Evolutionary conservation across 305 asterid genomes (phyloP).

Genomic region (Rubia tinctorum): DNA sequence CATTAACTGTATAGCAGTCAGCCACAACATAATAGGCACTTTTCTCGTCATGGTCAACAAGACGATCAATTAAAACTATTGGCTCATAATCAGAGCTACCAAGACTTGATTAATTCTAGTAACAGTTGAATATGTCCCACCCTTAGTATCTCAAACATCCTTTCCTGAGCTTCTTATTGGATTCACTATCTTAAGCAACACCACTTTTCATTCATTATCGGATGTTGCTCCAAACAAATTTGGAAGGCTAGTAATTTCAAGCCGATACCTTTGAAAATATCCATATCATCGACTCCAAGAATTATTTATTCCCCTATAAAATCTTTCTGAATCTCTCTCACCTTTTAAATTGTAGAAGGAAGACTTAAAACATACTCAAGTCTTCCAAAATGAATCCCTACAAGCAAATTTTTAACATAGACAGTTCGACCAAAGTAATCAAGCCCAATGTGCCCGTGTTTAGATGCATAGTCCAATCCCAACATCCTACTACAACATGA

Average conservation of each 20-base stretch:
- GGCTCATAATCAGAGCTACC: conserved; percentile 59
- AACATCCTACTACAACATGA: conserved; percentile 90
- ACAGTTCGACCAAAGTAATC: conserved; percentile 85
- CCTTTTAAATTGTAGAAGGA: conserved; percentile 52
- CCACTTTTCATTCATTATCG: conserved; percentile 47
- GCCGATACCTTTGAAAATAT: conserved; percentile 84
- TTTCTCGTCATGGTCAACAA: conserved; percentile 66
- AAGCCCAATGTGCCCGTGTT: conserved; percentile 81
- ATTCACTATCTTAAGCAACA: conserved; percentile 77
- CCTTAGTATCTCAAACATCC: conserved; percentile 76
- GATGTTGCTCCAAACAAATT: conserved; percentile 52
- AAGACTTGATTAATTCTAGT: conserved; percentile 53
- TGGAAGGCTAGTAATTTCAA: conserved; percentile 76
- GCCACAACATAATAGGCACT: conserved; percentile 83
- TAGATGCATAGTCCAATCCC: conserved; percentile 85
- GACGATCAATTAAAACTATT: conserved; percentile 67
- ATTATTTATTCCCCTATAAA: conserved; percentile 66
- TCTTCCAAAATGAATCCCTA: conserved; percentile 81
- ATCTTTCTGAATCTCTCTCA: conserved; percentile 58
- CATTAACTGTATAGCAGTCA: conserved; percentile 77
- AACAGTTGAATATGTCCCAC: conserved; percentile 51
- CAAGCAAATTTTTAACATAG: conserved; percentile 43
- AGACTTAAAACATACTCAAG: conserved; percentile 63
- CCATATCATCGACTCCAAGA: conserved; percentile 91
- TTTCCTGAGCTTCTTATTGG: conserved; percentile 87